phyloP scores from a whole-genome alignment of 2,329 filamentous ascomycete genomes.

The Botrytis cinerea region DNA sequence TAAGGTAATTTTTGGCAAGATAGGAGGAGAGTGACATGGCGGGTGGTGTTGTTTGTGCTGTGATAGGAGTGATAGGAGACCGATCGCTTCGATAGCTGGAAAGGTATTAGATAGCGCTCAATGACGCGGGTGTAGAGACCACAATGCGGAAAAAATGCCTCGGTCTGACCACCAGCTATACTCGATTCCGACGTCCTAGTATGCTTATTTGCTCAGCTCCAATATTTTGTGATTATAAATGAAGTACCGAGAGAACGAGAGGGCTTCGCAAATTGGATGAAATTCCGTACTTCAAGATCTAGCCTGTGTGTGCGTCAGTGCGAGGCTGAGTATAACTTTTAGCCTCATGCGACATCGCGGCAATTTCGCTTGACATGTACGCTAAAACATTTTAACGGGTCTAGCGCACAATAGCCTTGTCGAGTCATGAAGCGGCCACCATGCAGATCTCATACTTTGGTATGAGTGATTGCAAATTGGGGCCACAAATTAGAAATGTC shows the following conservation, averaged over 20 bases:
- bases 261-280: background rate
- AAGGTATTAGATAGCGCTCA: background rate
- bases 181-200: background rate
- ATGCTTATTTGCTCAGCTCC: background rate
- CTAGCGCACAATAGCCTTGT: background rate
- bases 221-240: background rate
- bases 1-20: slow-evolving; percentile 88
- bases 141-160: background rate
- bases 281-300: background rate
- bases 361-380: background rate
- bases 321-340: slow-evolving; percentile 19
- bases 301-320: background rate
- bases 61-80: background rate
- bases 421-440: background rate
- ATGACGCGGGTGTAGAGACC: background rate
- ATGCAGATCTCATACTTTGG: slow-evolving; percentile 2
- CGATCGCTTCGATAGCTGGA: background rate
- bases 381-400: slow-evolving; percentile 1
- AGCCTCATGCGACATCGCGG: background rate
- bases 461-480: background rate
- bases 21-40: slow-evolving; percentile 74
- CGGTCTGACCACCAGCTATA: background rate
- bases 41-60: background rate
- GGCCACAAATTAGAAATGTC: background rate
- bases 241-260: too few relatives aligned